These are phyloP conservation scores for Calocybe indica DNA, from an alignment of 768 basidiomycete species.

Conservation along the genomic window DNA sequence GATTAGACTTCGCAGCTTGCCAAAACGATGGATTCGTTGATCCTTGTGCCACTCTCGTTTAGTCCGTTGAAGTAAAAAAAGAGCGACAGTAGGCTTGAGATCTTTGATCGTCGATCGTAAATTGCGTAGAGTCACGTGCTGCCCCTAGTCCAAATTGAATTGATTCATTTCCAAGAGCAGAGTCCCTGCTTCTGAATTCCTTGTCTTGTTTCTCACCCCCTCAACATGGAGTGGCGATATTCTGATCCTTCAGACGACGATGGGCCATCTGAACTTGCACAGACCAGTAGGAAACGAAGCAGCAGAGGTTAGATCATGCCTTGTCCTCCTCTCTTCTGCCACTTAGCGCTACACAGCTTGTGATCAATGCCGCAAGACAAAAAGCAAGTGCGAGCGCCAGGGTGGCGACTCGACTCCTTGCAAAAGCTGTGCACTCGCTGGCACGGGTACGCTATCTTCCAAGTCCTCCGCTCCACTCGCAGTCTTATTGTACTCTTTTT, in stretches of 20 bases:
- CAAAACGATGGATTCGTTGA: constrained; percentile 80
- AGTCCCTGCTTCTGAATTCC: background rate
- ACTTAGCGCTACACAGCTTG: constrained; percentile 46
- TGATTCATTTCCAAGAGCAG: background rate
- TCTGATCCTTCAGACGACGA: constrained; percentile 61
- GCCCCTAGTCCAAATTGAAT: background rate
- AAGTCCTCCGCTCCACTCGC: constrained; percentile 4
- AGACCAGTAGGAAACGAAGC: constrained; percentile 51
- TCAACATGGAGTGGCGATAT: constrained; percentile 49
- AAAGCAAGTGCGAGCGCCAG: constrained; percentile 76
- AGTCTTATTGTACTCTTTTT: constrained; percentile 5
- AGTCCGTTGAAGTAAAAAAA: constrained; percentile 71
- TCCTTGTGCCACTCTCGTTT: constrained; percentile 74
- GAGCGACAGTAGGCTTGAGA: background rate
- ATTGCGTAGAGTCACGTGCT: background rate
- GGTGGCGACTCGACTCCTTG: constrained; percentile 41
- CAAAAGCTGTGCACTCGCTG: constrained; percentile 57
- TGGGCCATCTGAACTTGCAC: constrained; percentile 29
- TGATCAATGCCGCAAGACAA: constrained; percentile 84
- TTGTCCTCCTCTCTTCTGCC: background rate
- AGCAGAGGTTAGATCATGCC: constrained; percentile 42
- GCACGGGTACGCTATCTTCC: constrained; percentile 36
- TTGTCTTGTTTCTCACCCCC: constrained; percentile 10
- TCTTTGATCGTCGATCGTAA: background rate
- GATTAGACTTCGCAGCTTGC: constrained; percentile 83